Percentiles rank a stretch among this genome's conserved stretches.
phyloP scores from a whole-genome alignment of 106 monocot species.

The Amphibolis antarctica region DNA sequence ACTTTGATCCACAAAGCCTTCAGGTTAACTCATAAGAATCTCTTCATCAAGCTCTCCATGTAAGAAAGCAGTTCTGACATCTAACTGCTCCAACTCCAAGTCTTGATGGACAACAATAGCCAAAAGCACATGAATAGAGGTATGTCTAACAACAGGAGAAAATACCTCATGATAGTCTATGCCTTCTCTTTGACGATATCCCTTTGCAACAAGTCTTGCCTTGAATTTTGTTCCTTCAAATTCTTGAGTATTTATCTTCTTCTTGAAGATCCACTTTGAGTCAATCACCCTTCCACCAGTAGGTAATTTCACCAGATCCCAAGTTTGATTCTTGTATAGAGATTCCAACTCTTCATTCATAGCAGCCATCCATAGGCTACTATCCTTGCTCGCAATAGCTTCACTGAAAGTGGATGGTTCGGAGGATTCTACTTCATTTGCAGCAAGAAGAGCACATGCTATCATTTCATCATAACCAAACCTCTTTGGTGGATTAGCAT shows the following conservation, averaged over 20 bases:
- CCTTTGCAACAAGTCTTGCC: not conserved
- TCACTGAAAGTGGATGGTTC: not conserved
- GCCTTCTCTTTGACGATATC: constrained; percentile 2
- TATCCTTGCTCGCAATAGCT: not conserved
- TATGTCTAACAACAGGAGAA: constrained; percentile 1
- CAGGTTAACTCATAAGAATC: not conserved
- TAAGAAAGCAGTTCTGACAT: not conserved
- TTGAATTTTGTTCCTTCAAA: not conserved
- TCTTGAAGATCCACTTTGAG: not conserved
- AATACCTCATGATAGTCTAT: constrained; percentile 6
- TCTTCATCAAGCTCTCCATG: not conserved
- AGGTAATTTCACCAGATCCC: not conserved
- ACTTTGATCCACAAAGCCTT: not conserved
- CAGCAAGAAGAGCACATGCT: not conserved
- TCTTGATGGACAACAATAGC: not conserved
- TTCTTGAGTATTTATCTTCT: not conserved
- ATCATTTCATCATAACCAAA: not conserved
- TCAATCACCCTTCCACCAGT: not conserved
- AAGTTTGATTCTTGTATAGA: not conserved
- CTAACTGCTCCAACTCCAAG: not conserved
- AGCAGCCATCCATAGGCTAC: not conserved
- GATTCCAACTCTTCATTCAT: constrained; percentile 2
- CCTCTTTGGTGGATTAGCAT: too few species aligned
- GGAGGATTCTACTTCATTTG: not conserved
- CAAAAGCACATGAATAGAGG: not conserved